Base-by-base conservation (phyloP, 805 yeast species). In the Monosporozyma yasuniensis region DNA sequence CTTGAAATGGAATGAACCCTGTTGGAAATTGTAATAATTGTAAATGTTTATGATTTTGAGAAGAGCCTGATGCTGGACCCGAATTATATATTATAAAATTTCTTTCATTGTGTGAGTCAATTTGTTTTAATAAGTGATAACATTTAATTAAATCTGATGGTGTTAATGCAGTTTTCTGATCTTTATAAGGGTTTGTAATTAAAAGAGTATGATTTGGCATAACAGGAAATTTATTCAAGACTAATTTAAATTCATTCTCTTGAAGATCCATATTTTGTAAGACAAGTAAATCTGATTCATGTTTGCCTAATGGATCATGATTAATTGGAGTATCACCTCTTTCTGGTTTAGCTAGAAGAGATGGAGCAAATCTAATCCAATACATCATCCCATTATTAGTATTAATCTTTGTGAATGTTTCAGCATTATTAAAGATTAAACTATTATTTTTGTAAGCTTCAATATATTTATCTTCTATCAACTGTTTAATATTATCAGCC, bases 41-140 rank as follows among this genome's bases (percentile, higher is more conserved):
- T 54, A 93, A 67, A 67, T 91, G 99, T 63, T 87, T 88, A 69
- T 91, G 99, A 46, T 87, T 84, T 60, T 88, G 93, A 0, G 96
- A 89, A 14, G 96, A 96, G 1, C 98, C 99, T 52, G 95, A 80
- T 57, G 80, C 75, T n/a, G 83, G 80, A 6, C 99, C 99, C 59
- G 88, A 81, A 66, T 91, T 91, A 75, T 79, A 91, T 66, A 91
- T 90, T 0, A 89, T 89, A 64, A 90, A 73, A 73, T 86, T 84
- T 50, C 41, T 25, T 52, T 64, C 48, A 35, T 45, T 34, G 30
- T 46, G 47, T 9, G 21, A 22, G 57, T 79, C 77, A 47, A 84
- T 68, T 16, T 68, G 68, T 12, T 65, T 62, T 52, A 91, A 69
- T 21, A 87, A 69, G 5, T 76, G 62, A 61, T 79, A 78, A 6